Base-by-base conservation (phyloP, 163 green algal species). In the Chlorella variabilis region DNA sequence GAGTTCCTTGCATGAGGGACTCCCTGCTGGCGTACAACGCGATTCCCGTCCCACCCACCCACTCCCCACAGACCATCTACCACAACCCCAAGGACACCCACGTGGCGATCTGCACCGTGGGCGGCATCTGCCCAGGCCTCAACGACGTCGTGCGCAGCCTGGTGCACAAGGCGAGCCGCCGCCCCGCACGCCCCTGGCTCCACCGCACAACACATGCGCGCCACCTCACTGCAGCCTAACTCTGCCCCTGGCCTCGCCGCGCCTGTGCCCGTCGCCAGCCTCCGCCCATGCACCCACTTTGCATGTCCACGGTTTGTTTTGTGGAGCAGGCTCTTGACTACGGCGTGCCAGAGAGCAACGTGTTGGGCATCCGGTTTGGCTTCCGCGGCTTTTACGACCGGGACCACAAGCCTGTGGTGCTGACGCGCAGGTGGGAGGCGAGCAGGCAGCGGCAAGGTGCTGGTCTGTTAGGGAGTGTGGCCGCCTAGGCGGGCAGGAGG, bases 101-200 rank as follows among this genome's bases (percentile, higher is more conserved):
- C 39, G 91, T 90, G 20, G 95, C 94, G 20, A 96, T 98, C 51
- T 93, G 97, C 41, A 98, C 94, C 0, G 97, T 93, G 78, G 97
- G 97, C 4, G 95, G 94, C 38, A 87, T 99, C 80, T 99, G 96
- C 85, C 96, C 95, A 4, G 97, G 97, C 11, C 90, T 99, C 8
- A 99, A 99, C 84, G 95, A 98, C 74, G 96, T 99, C 27, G 90
- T 98, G 6, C 85, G 88, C 75, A 91, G 91, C 83, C 91, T 96
- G 31, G 93, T 95, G 71, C 92, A 87, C 83, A 96, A 86, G 71
- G 74, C 84, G 73, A 45, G 81, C n/a, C 20, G 33, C 54, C 54
- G 23, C 54, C 54, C 4, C 54, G 4, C 15, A 8, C 20, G 54
- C 54, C 20, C 54, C 54, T 62, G 15, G 15, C 25, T 9, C 20